Evolutionary conservation across 495 filamentous ascomycete species (phyloP).

Genomic region (Collariella sp.): DNA sequence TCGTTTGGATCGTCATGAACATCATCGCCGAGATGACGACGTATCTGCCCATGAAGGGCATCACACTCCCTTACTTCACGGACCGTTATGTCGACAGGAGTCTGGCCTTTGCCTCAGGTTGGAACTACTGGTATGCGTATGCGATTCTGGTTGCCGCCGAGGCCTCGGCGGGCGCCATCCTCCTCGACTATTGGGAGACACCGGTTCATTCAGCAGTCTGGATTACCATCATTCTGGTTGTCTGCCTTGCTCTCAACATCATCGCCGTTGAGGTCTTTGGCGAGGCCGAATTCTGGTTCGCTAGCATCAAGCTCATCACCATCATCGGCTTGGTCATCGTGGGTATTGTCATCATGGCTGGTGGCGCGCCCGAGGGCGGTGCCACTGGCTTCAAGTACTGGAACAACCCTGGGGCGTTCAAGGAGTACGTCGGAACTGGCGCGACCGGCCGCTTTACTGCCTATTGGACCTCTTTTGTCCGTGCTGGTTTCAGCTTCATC

Average conservation of each 20-base stretch:
- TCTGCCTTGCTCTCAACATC: slow-evolving; percentile 38
- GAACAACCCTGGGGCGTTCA: slow-evolving; percentile 63
- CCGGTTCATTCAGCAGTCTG: slow-evolving; percentile 48
- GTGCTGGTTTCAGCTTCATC: slow-evolving; percentile 43
- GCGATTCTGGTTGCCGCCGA: slow-evolving; percentile 44
- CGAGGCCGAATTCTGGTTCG: slow-evolving; percentile 58
- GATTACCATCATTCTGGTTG: slow-evolving; percentile 47
- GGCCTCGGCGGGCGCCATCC: slow-evolving; percentile 40
- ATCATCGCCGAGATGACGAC: slow-evolving; percentile 45
- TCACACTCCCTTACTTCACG: slow-evolving; percentile 55
- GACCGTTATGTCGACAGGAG: slow-evolving; percentile 65
- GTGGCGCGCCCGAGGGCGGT: slow-evolving; percentile 51
- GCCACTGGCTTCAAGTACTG: slow-evolving; percentile 59
- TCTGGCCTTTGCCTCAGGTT: slow-evolving; percentile 72
- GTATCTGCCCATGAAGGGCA: slow-evolving; percentile 53
- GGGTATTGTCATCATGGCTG: slow-evolving; percentile 64
- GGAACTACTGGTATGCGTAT: slow-evolving; percentile 57
- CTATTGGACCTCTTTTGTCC: slow-evolving; percentile 40
- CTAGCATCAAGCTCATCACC: slow-evolving; percentile 60
- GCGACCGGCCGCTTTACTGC: slow-evolving; percentile 41
- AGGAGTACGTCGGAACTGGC: slow-evolving; percentile 46
- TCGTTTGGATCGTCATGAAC: slow-evolving; percentile 42
- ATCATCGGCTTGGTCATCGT: slow-evolving; percentile 61
- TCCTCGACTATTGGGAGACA: slow-evolving; percentile 49
- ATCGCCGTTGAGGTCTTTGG: slow-evolving; percentile 49